Base-by-base conservation (phyloP, 2,329 filamentous ascomycete species). In the Shiraia sp. region DNA sequence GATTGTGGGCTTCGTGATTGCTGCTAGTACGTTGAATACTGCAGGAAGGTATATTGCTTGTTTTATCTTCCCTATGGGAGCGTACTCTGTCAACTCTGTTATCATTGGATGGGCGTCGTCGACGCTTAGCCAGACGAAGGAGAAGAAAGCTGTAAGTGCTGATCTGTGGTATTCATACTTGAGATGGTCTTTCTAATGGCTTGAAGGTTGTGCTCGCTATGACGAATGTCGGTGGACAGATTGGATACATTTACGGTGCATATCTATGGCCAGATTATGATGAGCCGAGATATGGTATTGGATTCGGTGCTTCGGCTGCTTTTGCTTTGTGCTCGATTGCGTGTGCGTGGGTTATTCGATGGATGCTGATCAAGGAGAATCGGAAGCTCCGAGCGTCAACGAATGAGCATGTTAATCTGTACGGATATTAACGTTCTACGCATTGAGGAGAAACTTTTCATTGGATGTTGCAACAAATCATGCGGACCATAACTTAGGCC, bases 1-100 rank as follows among this genome's bases (percentile, higher is more conserved):
- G 2, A 60, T 77, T 2, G 61, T 65, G 0, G 75, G 75, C 2
- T 76, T 76, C 27, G 61, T 73, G 5, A 63, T 63, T 17, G 56
- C 59, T 13, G 59, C 59, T 4, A 56, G 51, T 27, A 63, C 59
- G 0, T 6, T 64, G 29, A 61, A 62, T 33, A 63, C 58, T 0
- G 59, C 59, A 2, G 61, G 51, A 2, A 51, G 61, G 3, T 64
- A 64, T 23, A 30, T 63, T 1, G 59, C 61, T 1, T 63, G 59
- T 42, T 64, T 64, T 47, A 61, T 64, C 19, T 64, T 64, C 31
- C 57, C 59, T 6, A 51, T 61, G 6, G 60, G 60, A 15, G 59
- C 60, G 3, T 64, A 64, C 40, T 57, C 56, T 0, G 60, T 64
- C 32, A 64, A 64, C 24, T 61, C 59, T 0, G 60, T 64, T 26